Conservation (phyloP, 768 basidiomycete genomes). For the Terana coerulea region DNA sequence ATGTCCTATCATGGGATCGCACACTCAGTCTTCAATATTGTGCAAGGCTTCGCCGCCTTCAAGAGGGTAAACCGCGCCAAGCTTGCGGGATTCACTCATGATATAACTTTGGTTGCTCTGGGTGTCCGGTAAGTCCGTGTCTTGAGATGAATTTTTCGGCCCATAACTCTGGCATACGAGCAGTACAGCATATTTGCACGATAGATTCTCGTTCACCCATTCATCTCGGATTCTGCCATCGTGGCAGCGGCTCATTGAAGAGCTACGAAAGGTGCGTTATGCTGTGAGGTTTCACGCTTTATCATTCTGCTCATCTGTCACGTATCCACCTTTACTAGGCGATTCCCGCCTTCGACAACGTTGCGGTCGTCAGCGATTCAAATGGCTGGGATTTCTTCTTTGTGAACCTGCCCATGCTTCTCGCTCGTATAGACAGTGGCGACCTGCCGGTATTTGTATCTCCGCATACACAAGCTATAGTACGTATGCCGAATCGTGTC, state of each 20-base stretch:
- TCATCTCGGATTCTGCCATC: background rate
- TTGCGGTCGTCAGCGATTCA: constrained; percentile 45
- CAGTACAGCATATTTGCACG: constrained; percentile 51
- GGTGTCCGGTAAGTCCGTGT: constrained; percentile 39
- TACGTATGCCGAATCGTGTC: background rate
- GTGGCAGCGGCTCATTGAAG: background rate
- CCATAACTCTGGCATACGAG: background rate
- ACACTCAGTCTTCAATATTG: no score
- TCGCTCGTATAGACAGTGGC: background rate
- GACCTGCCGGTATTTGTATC: constrained; percentile 10
- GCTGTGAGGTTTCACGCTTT: background rate
- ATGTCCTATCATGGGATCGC: no score
- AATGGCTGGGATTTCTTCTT: constrained; percentile 52
- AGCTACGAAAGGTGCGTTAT: constrained; percentile 35
- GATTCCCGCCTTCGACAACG: constrained; percentile 32
- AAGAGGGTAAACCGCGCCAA: constrained; percentile 10
- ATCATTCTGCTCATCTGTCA: background rate
- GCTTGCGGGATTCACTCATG: constrained; percentile 31
- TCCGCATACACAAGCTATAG: no score
- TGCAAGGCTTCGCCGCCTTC: background rate
- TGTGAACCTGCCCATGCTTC: constrained; percentile 35
- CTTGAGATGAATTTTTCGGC: no score
- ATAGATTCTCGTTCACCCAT: constrained; percentile 29
- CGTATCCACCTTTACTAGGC: constrained; percentile 8
- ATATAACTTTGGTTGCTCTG: constrained; percentile 40